Base-by-base conservation (phyloP, 2,329 filamentous ascomycete species). In the Fusarium proliferatum region DNA sequence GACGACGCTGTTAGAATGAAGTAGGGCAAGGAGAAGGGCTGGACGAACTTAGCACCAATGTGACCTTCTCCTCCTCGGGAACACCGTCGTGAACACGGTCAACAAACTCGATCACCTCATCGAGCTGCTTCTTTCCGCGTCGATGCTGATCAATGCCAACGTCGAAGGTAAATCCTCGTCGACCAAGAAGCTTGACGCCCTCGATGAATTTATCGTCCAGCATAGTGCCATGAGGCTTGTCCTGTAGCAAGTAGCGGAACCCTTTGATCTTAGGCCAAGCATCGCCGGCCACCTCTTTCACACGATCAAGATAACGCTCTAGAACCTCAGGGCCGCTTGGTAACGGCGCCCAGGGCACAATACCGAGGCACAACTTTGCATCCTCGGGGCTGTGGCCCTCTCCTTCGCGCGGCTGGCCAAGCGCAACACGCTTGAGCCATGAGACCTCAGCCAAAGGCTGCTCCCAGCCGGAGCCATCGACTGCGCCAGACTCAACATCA, bases 291-390 rank as follows among this genome's bases (percentile, higher is more conserved):
- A 84, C 85, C 69, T 89, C 84, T 79, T 90, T 84, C 6, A 90
- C 93, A 21, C 86, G 79, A 1, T 81, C 82, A 10, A 97, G 84
- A 80, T 97, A 98, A 71, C 83, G 81, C 70, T 88, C 84, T 79
- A 98, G 82, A 1, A 86, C 87, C 10, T 81, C 84, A 0, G 87
- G 79, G 0, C 93, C 90, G 46, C 90, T 89, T 15, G 93, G 89
- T 55, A 98, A 80, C 0, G 95, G 95, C n/a, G 94, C 95, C 94
- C 94, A 98, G 3, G 94, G 91, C 8, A 98, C 88, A 72, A 95
- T 89, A 1, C 88, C 95, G 5, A 91, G 84, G 75, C 94, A 90
- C 26, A 91, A 83, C 30, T 84, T 79, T 19, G 85, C 85, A 45
- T 83, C 82, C 28, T 79, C 79, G 26, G 78, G 38, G 2, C 61